Base-by-base conservation (phyloP, 1,284 basidiomycete species). In the Taiwanofungus camphoratus region DNA sequence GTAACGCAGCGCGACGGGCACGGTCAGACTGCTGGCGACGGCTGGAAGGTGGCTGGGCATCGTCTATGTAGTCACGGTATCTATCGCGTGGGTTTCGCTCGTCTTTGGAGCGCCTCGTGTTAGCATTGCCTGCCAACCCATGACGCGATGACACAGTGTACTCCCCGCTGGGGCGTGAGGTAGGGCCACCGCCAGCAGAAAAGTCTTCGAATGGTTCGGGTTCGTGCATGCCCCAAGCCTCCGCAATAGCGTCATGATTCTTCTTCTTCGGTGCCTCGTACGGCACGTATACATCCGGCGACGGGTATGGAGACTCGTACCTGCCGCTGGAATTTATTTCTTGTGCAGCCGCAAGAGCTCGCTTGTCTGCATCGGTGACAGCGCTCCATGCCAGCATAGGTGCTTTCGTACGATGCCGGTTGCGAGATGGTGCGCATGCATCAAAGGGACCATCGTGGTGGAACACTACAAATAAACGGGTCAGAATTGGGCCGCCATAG, bases 401-500 rank as follows among this genome's bases (percentile, higher is more conserved):
- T 9, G 88, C 87, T 59, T 79, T 83, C 58, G 73, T 76, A 55
- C 74, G 77, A 56, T 87, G 79, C 36, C 80, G 78, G 65, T 91
- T 91, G 56, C 88, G 82, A 44, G 87, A 88, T 2, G 88, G 88
- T 1, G 87, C 87, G 58, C 87, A 90, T 21, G 88, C 88, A 60
- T 91, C 87, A 59, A 91, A 91, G 5, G 87, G 87, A 19, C 88
- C 87, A 57, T 91, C 88, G 55, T 91, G 88, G 58, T 91, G 87
- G 66, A 90, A 87, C 77, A 87, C 87, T 90, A 52, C 33, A 36
- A 38, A 45, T 36, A 39, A 45, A 44, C 44, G 41, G 41, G 52
- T 44, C 46, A 33, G 42, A 36, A 33, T 43, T 31, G 39, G 38
- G 24, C n/a, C n/a, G 39, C 37, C 43, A 48, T 27, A 15, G 23